phyloP scores from a whole-genome alignment of 352 stramenopile genomes.

The Phytopythium litorale region DNA sequence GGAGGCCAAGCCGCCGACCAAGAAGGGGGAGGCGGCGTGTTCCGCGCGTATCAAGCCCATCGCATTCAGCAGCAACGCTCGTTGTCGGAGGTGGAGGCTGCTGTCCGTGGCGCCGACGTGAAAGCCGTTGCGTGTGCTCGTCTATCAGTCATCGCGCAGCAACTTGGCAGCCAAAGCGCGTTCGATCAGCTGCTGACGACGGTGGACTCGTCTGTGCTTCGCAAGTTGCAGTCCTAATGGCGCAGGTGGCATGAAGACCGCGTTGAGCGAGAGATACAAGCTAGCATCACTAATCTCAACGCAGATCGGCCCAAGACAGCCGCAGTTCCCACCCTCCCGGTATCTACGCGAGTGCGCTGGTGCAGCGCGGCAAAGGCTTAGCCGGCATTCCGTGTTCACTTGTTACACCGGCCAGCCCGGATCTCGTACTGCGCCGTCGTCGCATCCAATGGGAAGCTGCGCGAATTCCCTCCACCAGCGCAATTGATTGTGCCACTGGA shows the following conservation, averaged over 20 bases:
- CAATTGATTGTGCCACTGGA: not conserved
- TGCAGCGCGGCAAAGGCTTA: not conserved
- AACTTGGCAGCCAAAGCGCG: constrained; percentile 25
- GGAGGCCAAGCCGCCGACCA: constrained; percentile 5
- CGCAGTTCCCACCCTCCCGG: not conserved
- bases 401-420: not conserved
- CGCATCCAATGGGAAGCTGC: not conserved
- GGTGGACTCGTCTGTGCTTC: constrained; percentile 54
- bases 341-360: not conserved
- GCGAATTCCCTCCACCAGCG: not conserved
- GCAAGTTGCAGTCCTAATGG: constrained; percentile 44
- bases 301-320: not conserved
- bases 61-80: constrained; percentile 20
- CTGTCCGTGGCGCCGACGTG: constrained; percentile 39
- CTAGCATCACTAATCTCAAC: not conserved
- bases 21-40: constrained; percentile 28
- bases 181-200: constrained; percentile 57
- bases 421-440: not conserved
- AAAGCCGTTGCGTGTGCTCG: constrained; percentile 34
- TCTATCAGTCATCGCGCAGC: constrained; percentile 35
- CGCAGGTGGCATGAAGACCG: too few species aligned
- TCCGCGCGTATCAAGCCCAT: constrained; percentile 48
- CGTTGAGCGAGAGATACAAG: not conserved
- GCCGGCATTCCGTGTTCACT: not conserved
- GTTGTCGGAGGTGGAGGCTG: constrained; percentile 26